These are phyloP conservation scores for Phytophthora podocarpi DNA, from an alignment of 352 stramenopile species.

Conservation along the genomic window DNA sequence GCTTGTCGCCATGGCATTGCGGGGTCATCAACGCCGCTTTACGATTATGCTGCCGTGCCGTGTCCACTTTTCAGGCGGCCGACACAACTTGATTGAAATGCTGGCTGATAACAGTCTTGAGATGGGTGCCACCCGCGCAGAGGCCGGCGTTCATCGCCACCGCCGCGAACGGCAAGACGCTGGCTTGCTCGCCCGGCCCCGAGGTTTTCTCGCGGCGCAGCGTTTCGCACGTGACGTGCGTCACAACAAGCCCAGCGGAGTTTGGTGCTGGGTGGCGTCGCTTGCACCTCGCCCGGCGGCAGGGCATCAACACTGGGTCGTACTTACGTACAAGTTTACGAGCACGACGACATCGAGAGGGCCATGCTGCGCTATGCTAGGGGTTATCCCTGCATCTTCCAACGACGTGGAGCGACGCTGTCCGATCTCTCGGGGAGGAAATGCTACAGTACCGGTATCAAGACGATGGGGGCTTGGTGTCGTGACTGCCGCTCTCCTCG, in stretches of 20 bases:
- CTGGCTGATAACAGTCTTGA: constrained; percentile 10
- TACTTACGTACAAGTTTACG: too few relatives aligned
- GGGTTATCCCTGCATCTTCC: constrained; percentile 7
- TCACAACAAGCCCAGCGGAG: background rate
- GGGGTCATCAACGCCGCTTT: constrained; percentile 11
- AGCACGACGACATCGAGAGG: too few relatives aligned
- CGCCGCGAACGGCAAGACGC: constrained; percentile 29
- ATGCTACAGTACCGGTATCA: constrained; percentile 18
- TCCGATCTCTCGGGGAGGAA: constrained; percentile 12
- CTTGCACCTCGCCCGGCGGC: too few relatives aligned
- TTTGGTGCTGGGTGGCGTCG: background rate
- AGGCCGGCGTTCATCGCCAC: constrained; percentile 14
- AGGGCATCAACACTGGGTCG: too few relatives aligned
- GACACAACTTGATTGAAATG: constrained; percentile 22
- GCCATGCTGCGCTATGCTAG: background rate
- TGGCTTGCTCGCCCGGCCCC: too few relatives aligned
- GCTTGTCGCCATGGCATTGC: constrained; percentile 1
- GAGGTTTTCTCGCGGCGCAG: background rate
- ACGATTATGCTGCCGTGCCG: constrained; percentile 21
- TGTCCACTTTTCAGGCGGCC: constrained; percentile 33
- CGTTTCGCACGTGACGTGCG: constrained; percentile 13
- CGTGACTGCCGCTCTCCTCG: too few relatives aligned
- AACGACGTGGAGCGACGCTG: background rate
- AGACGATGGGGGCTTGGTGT: too few relatives aligned
- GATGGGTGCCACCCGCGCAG: constrained; percentile 8